Evolutionary conservation across 176 grass and related monocot genomes (phyloP).

Genomic region (Microstegium vimineum): DNA sequence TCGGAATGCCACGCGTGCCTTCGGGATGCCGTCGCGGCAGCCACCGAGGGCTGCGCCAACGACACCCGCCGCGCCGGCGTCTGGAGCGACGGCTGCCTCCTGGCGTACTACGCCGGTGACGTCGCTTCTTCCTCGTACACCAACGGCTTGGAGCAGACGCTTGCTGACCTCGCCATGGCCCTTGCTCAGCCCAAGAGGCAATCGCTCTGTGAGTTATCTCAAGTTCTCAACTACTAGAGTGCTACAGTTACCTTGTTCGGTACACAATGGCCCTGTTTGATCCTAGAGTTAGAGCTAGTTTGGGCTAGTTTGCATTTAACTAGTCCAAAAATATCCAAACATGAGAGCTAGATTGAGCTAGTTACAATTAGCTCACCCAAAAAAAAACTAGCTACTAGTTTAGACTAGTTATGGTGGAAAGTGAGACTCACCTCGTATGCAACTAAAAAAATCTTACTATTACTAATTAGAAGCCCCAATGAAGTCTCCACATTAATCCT

Average conservation of each 20-base stretch:
- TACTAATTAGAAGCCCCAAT: no score
- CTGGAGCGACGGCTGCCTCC: constrained; percentile 1
- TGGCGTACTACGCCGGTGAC: background rate
- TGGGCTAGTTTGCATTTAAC: no score
- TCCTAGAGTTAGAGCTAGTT: no score
- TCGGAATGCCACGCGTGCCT: background rate
- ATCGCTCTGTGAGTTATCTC: background rate
- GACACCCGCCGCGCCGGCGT: background rate
- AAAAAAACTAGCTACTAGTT: no score
- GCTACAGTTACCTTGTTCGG: background rate
- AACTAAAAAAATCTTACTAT: no score
- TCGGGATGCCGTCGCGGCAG: background rate
- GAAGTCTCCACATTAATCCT: no score
- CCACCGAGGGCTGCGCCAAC: background rate
- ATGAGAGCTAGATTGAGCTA: no score
- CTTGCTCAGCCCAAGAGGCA: background rate
- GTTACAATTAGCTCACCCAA: no score
- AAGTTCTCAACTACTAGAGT: background rate
- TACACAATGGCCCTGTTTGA: no score
- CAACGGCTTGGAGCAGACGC: background rate
- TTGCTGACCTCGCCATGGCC: background rate
- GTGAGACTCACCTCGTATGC: no score
- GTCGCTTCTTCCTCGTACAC: background rate
- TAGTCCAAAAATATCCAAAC: no score
- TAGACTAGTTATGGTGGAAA: no score